Base-by-base conservation (phyloP, 257 asterid species). In the Lycium ferocissimum region DNA sequence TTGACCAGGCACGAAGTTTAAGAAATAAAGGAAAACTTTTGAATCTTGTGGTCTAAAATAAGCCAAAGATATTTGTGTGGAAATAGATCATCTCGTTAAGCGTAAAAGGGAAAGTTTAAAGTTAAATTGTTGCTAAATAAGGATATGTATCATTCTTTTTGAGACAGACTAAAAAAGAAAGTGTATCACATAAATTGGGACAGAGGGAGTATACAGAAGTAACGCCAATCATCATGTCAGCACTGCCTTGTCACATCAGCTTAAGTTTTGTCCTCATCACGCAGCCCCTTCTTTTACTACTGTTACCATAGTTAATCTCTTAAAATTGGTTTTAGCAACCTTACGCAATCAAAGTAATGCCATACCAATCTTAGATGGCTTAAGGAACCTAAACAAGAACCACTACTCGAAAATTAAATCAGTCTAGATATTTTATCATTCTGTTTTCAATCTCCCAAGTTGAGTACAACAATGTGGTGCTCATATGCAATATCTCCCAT, bases 381-480 rank as follows among this genome's bases (percentile, higher is more conserved):
- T 18, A 51, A 51, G 82, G 82, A 76, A 76, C 63, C 63, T 13
- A 51, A 13, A 76, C 13, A 76, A 76, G 63, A 76, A 76, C 45
- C 63, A 7, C n/a, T 76, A 3, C 45, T 76, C 10, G 14, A 38
- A 76, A 22, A 76, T 49, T 76, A 53, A 76, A 12, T 76, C 4
- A 22, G 63, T 51, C 45, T 76, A 26, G 81, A 43, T 49, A 76
- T 49, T 22, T 76, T 76, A 76, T 76, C 81, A 22, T 76, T 76
- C 58, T 76, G 51, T 76, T 75, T 49, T 5, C 81, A 26, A 76
- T 22, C 45, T 76, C 81, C 26, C 43, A 51, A 76, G 63, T 51
- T 76, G 47, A 13, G 63, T 51, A 22, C 35, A 7, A 10, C 51
- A 76, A 71, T 71, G 81, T n/a, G 18, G 47, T 51, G 63, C 62